Evolutionary conservation across 148 eudicot species (phyloP), one percentile per base, ranked within the genome.

Genomic region (Rhododendron ovatum): DNA sequence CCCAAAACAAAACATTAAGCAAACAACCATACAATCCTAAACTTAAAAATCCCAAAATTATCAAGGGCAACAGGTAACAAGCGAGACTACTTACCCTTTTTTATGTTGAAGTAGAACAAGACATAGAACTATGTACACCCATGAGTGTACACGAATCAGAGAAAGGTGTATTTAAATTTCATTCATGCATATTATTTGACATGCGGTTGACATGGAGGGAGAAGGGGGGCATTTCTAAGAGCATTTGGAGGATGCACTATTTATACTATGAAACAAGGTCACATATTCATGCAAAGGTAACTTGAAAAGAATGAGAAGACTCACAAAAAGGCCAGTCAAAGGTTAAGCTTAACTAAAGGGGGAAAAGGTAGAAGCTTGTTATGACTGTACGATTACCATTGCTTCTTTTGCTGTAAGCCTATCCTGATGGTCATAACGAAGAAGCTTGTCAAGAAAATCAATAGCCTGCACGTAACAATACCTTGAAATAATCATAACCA

Each of bases 341-440:
- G 43, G 47, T 33, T 9, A 33, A 55, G 10, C 71, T 57, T 35
- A 50, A 80, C 53, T 41, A 55, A 80, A 73, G 28, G 50, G 82
- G 30, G 75, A 7, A 59, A 30, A 5, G 37, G 51, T n/a, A 28
- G 30, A 15, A 88, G 28, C 15, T 69, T 33, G 39, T 28, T 82
- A 85, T 3, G 24, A 35, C 37, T 18, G 18, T 73, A 24, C 18
- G 65, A 91, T 92, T 93, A 97, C 99, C 99, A 97, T 97, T 61
- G 99, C 98, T 90, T 97, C 99, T 91, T 90, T 97, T 48, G 99
- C 99, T 55, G 98, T 95, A 81, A 95, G 92, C 87, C 99, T 94
- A 86, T 94, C 98, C 78, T 97, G 99, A 91, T 97, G 99, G 87
- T 97, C 99, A 92, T 97, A 97, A 41, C 95, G 95, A 59, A 97